A percentile compares a stretch with the other conserved stretches of the same genome.
These are phyloP conservation scores for Staphylotrichum tortipilum DNA, from an alignment of 495 filamentous ascomycete genomes.

Conservation along the genomic window DNA sequence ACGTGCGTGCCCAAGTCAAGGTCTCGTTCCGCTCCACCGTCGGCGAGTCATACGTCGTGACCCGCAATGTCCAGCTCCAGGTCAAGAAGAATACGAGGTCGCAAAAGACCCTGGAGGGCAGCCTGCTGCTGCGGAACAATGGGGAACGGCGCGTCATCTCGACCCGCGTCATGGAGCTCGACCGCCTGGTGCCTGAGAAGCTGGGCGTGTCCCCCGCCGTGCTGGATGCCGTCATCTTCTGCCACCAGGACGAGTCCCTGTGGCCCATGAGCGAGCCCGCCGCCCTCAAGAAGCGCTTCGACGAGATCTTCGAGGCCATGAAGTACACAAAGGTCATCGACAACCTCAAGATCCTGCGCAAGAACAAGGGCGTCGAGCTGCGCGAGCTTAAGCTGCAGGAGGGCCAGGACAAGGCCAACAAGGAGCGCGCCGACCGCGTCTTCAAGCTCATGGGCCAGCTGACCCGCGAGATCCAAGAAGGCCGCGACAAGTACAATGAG, in stretches of 20 bases:
- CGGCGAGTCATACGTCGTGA: slow-evolving; percentile 68
- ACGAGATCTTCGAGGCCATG: slow-evolving; percentile 93
- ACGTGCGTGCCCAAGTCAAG: slow-evolving; percentile 85
- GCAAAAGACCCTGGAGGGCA: slow-evolving; percentile 74
- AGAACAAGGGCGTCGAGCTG: slow-evolving; percentile 70
- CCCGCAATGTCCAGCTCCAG: slow-evolving; percentile 71
- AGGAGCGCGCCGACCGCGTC: slow-evolving; percentile 69
- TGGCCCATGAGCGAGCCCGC: slow-evolving; percentile 94
- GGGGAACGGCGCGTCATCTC: slow-evolving; percentile 75
- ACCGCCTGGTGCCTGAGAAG: slow-evolving; percentile 75
- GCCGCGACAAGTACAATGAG: slow-evolving; percentile 49
- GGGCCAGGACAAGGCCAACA: slow-evolving; percentile 69
- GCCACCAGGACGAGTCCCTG: slow-evolving; percentile 93
- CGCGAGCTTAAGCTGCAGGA: slow-evolving; percentile 61
- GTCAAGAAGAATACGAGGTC: slow-evolving; percentile 68
- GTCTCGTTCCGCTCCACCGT: slow-evolving; percentile 71
- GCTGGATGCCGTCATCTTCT: slow-evolving; percentile 92
- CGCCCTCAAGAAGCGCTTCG: slow-evolving; percentile 82
- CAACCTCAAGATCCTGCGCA: slow-evolving; percentile 77
- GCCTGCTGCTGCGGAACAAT: slow-evolving; percentile 62
- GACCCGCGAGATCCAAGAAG: slow-evolving; percentile 61
- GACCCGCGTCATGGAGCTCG: slow-evolving; percentile 66
- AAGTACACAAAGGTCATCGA: slow-evolving; percentile 97
- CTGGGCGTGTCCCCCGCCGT: slow-evolving; percentile 86
- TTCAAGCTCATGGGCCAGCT: slow-evolving; percentile 56